Conservation (phyloP, 1,284 basidiomycete species). For the Malassezia obtusa region DNA sequence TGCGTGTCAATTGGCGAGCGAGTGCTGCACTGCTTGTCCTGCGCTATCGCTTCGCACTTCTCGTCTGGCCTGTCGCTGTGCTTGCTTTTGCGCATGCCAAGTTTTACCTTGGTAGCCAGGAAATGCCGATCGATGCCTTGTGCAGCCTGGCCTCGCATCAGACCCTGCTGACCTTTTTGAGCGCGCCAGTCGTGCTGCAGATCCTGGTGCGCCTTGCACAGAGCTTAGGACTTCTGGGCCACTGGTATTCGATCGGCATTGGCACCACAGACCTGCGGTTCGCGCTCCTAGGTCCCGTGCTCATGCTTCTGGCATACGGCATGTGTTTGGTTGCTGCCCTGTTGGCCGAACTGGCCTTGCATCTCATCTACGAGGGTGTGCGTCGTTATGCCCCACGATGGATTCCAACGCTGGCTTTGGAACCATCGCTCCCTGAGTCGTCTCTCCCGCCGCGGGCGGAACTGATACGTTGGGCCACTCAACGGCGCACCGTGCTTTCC, state of each 20-base stretch:
- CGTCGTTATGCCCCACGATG: neutral
- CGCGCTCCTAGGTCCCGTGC: constrained; percentile 13
- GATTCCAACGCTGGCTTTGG: neutral
- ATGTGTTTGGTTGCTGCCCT: constrained; percentile 1
- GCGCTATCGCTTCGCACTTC: constrained; percentile 33
- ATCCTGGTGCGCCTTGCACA: neutral
- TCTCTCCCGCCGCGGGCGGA: neutral
- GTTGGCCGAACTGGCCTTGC: neutral
- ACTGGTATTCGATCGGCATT: constrained; percentile 8
- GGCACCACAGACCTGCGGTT: neutral
- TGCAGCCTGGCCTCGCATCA: neutral
- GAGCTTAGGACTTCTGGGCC: neutral
- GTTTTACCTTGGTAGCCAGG: neutral
- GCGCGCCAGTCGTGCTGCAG: constrained; percentile 1
- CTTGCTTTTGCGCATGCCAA: constrained; percentile 9
- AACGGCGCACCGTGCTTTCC: neutral
- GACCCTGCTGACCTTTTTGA: neutral
- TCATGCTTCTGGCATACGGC: constrained; percentile 14
- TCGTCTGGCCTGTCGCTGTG: constrained; percentile 30
- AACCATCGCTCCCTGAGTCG: neutral
- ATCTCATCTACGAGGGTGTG: neutral
- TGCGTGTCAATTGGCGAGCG: constrained; percentile 29
- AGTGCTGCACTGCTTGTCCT: constrained; percentile 31
- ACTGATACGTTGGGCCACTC: neutral
- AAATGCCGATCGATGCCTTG: constrained; percentile 1